phyloP scores from a whole-genome alignment of 495 filamentous ascomycete species.

The Hypoxylon lienhwacheense region DNA sequence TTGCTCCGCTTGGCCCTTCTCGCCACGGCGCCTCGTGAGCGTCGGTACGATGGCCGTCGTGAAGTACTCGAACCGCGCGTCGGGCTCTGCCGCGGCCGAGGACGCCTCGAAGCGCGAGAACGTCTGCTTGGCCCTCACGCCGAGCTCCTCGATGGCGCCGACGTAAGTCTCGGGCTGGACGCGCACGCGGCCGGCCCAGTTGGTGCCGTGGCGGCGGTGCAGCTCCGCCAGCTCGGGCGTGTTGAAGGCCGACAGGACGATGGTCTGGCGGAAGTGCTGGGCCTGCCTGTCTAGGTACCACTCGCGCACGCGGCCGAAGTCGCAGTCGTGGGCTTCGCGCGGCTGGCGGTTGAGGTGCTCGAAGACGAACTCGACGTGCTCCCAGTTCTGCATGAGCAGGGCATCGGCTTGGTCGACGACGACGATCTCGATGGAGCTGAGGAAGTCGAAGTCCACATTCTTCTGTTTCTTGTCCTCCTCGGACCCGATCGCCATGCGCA shows the following conservation, averaged over 20 bases:
- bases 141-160: constrained; percentile 67
- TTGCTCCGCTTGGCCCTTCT: constrained; percentile 45
- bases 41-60: constrained; percentile 73
- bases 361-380: constrained; percentile 87
- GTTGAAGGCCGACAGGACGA: constrained; percentile 77
- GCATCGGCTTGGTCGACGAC: constrained; percentile 92
- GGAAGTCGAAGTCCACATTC: constrained; percentile 86
- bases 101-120: constrained; percentile 84
- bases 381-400: constrained; percentile 97
- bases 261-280: constrained; percentile 76
- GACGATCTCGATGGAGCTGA: constrained; percentile 87
- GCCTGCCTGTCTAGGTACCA: constrained; percentile 92
- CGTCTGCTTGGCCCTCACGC: constrained; percentile 74
- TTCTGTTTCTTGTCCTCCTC: constrained; percentile 60
- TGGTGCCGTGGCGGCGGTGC: constrained; percentile 73
- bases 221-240: constrained; percentile 87
- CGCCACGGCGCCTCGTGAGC: constrained; percentile 61
- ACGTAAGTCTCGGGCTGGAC: constrained; percentile 61
- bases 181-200: constrained; percentile 75
- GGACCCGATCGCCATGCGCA: constrained; percentile 85
- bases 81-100: constrained; percentile 71
- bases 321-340: constrained; percentile 86
- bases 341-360: constrained; percentile 91
- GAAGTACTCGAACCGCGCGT: constrained; percentile 91
- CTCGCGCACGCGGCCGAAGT: constrained; percentile 85